phyloP scores from a whole-genome alignment of 2,329 filamentous ascomycete genomes.

The Drechslerella coelobrocha region DNA sequence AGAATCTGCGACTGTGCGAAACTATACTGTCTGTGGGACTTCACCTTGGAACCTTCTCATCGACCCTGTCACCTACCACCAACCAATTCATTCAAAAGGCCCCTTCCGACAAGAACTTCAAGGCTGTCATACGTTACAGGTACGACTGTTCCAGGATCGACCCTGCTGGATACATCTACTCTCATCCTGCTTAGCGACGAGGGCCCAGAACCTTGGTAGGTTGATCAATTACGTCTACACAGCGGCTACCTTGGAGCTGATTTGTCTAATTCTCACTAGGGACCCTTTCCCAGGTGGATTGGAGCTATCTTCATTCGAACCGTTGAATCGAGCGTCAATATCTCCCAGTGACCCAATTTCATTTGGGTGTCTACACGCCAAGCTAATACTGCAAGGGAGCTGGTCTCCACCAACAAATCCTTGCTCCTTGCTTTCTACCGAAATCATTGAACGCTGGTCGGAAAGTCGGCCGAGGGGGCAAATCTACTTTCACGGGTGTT shows the following conservation, averaged over 20 bases:
- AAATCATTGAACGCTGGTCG: slow-evolving; percentile 9
- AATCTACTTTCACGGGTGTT: slow-evolving; percentile 34
- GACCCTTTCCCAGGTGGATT: not conserved
- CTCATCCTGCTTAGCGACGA: slow-evolving; percentile 42
- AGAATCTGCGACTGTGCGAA: not conserved
- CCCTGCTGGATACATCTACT: slow-evolving; percentile 41
- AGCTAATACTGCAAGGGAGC: slow-evolving; percentile 37
- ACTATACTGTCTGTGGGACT: not conserved
- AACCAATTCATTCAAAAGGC: not conserved
- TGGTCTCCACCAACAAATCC: slow-evolving; percentile 35
- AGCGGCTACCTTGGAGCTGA: not conserved
- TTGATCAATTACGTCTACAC: slow-evolving; percentile 4
- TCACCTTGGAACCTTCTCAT: not conserved
- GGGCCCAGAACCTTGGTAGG: slow-evolving; percentile 32
- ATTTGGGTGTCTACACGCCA: slow-evolving; percentile 40
- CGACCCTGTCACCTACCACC: slow-evolving; percentile 12
- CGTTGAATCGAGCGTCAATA: too few species aligned
- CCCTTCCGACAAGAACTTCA: slow-evolving; percentile 19
- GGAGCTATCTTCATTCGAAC: too few species aligned
- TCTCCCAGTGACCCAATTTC: too few species aligned
- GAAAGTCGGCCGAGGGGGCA: slow-evolving; percentile 18
- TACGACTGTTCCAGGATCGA: slow-evolving; percentile 29
- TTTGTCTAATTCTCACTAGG: not conserved
- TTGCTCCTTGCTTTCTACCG: slow-evolving; percentile 26
- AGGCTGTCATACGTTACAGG: slow-evolving; percentile 28